These are phyloP conservation scores for Paecilomyces sp. DNA, from an alignment of 2,329 filamentous ascomycete genomes.

Conservation along the genomic window DNA sequence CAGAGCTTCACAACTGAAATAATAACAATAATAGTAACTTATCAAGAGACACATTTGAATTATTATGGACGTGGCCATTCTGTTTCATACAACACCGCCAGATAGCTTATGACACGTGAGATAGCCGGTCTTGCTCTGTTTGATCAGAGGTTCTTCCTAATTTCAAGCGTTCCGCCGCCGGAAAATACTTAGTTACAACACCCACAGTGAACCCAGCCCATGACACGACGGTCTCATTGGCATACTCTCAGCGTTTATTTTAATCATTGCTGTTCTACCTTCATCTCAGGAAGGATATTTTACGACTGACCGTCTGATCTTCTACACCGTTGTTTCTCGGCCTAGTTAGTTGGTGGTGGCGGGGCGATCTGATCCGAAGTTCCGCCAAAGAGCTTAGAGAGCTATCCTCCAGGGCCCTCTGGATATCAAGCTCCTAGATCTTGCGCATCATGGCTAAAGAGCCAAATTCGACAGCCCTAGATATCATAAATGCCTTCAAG, in stretches of 20 bases:
- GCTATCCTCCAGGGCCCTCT: background rate
- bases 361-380: background rate
- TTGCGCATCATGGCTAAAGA: background rate
- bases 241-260: background rate
- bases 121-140: no score
- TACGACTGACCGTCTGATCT: background rate
- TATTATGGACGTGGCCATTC: no score
- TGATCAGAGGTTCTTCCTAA: no score
- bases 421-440: background rate
- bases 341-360: no score
- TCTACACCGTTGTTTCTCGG: background rate
- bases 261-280: background rate
- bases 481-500: constrained; percentile 13
- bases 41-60: no score
- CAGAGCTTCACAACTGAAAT: background rate
- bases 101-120: no score
- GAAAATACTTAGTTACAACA: no score
- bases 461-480: background rate
- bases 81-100: no score
- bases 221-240: no score
- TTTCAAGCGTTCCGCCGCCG: no score
- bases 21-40: background rate
- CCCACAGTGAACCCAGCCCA: no score
- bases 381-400: background rate
- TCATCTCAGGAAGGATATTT: background rate